Conservation (phyloP, 2,329 filamentous ascomycete genomes). For the Botrytis elliptica region DNA sequence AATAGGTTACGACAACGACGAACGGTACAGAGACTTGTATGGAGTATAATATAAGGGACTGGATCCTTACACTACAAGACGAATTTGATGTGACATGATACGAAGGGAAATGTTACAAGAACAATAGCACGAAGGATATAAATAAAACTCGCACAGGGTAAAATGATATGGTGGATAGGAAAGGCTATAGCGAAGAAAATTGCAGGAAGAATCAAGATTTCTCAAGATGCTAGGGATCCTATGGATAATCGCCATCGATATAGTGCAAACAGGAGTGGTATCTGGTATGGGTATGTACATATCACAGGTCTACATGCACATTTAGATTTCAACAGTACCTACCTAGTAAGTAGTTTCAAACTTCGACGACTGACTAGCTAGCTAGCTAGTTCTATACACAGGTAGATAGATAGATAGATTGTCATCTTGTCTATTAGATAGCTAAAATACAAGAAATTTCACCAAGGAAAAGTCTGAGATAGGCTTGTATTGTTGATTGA, state of each 20-base stretch:
- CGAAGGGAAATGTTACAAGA: too few species aligned
- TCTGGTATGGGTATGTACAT: neutral
- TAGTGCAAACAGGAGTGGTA: neutral
- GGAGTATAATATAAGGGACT: neutral
- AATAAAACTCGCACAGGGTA: neutral
- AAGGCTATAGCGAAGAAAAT: neutral
- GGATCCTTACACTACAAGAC: neutral
- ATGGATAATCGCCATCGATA: neutral
- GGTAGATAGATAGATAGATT: neutral
- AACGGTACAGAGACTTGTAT: neutral
- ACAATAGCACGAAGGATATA: neutral
- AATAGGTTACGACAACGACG: neutral
- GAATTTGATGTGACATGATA: neutral
- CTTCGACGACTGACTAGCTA: neutral
- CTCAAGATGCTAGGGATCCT: neutral
- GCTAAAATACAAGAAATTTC: neutral
- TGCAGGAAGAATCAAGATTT: too few species aligned
- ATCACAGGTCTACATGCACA: neutral
- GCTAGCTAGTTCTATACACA: neutral
- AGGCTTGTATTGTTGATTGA: neutral
- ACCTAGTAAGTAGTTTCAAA: neutral
- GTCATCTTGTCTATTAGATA: neutral
- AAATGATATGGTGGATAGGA: neutral
- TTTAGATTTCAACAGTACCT: neutral
- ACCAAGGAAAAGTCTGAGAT: neutral